Conservation (phyloP, 345 rosid species). For the Litchi chinensis region DNA sequence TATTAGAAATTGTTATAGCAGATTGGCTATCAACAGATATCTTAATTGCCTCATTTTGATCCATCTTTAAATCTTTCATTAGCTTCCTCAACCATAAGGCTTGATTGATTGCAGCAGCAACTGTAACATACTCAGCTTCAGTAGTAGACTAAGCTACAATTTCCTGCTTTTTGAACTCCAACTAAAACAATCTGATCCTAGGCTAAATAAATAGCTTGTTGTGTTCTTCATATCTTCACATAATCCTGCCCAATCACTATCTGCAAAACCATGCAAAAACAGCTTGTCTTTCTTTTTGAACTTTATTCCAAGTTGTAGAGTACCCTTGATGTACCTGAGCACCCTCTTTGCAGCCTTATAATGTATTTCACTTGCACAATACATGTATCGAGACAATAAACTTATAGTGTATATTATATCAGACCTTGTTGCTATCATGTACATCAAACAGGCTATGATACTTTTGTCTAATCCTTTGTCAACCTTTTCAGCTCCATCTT, state of each 20-base stretch:
- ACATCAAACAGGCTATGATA: not conserved
- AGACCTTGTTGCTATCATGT: not conserved
- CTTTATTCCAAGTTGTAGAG: not conserved
- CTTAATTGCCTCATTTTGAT: too few species aligned
- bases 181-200: too few species aligned
- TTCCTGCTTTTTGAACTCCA: not conserved
- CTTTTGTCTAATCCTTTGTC: not conserved
- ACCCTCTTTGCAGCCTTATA: too few species aligned
- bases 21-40: too few species aligned
- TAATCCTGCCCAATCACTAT: not conserved
- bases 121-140: too few species aligned
- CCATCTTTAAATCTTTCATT: not conserved
- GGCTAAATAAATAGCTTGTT: too few species aligned
- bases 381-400: too few species aligned
- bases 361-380: too few species aligned
- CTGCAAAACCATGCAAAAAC: not conserved
- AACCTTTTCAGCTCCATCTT: not conserved
- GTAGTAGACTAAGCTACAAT: not conserved
- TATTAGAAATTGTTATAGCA: too few species aligned
- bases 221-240: too few species aligned
- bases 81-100: too few species aligned
- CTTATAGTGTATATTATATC: not conserved
- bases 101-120: not conserved
- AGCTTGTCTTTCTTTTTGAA: not conserved
- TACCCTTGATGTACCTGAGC: too few species aligned